Evolutionary conservation across 257 asterid species (phyloP), one percentile per base, ranked within the genome.

Genomic region (Ligustrum vulgare): DNA sequence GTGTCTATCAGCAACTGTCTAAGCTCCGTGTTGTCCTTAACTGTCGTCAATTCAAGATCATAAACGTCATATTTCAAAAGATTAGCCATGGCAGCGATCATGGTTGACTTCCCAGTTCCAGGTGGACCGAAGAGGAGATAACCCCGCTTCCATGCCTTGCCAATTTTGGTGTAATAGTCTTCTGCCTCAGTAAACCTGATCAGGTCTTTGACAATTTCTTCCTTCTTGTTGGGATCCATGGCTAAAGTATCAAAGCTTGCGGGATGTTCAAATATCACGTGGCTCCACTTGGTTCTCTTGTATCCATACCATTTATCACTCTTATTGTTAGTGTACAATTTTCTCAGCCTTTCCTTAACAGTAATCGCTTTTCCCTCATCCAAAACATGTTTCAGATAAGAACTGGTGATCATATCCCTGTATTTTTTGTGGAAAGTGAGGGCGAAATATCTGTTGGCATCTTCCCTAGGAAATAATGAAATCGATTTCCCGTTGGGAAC

Each of bases 141-240:
- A 5, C 66, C 66, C 7, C 85, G 78, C 71, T 77, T 81, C 85
- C 85, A 77, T 2, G 84, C 79, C 73, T 81, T 77, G 1, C 85
- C 85, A 10, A 81, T 81, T 76, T 78, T 77, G 0, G 79, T 66
- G 35, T 77, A 81, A 56, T 72, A 77, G 0, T 81, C 79, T 69
- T 80, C 72, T 1, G 69, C 13, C 8, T 76, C 34, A 18, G 49
- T 72, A 13, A 80, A 80, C 8, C 35, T 75, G 56, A 49, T 66
- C n/a, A 80, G 25, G 33, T 80, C 83, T 37, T 80, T 69, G 2
- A 58, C 34, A 1, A 80, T 77, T 16, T 72, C 78, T 56, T 77
- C 72, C 69, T 80, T 80, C 81, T 35, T 77, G 8, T 33, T 68
- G 15, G 84, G 76, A 22, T 80, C 81, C 81, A 80, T 54, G 2